Conservation (phyloP, 2,329 filamentous ascomycete species). For the Fusarium agapanthi region DNA sequence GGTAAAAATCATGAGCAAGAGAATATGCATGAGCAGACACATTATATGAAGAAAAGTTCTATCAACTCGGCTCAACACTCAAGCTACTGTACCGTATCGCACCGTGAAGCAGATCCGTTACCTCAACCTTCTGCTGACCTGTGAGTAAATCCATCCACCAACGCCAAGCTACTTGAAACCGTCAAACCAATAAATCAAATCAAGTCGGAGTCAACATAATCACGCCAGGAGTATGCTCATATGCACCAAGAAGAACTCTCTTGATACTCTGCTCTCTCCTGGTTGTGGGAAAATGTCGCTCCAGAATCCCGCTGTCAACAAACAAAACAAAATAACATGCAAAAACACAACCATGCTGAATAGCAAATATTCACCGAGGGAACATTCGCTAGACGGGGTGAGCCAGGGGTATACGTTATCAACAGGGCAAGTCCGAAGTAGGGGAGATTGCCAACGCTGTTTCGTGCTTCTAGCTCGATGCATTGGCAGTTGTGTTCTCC, state of each 20-base stretch:
- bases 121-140: constrained; percentile 13
- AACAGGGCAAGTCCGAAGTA: not conserved
- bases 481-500: constrained; percentile 41
- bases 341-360: constrained; percentile 20
- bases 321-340: not conserved
- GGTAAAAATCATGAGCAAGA: not conserved
- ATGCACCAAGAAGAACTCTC: constrained; percentile 20
- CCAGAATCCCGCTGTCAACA: not conserved
- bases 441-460: constrained; percentile 25
- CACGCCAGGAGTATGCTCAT: constrained; percentile 18
- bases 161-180: constrained; percentile 42
- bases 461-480: constrained; percentile 42
- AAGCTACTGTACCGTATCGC: constrained; percentile 30
- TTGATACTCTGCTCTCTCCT: constrained; percentile 3
- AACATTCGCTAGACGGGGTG: constrained; percentile 10
- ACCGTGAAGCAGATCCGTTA: constrained; percentile 22
- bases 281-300: constrained; percentile 13
- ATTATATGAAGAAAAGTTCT: not conserved
- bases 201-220: constrained; percentile 8
- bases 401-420: constrained; percentile 40
- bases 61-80: constrained; percentile 29
- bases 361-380: not conserved
- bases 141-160: constrained; percentile 38
- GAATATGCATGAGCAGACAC: not conserved
- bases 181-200: constrained; percentile 28